phyloP scores from a whole-genome alignment of 1,284 basidiomycete genomes.

The Fomitopsis palustris region DNA sequence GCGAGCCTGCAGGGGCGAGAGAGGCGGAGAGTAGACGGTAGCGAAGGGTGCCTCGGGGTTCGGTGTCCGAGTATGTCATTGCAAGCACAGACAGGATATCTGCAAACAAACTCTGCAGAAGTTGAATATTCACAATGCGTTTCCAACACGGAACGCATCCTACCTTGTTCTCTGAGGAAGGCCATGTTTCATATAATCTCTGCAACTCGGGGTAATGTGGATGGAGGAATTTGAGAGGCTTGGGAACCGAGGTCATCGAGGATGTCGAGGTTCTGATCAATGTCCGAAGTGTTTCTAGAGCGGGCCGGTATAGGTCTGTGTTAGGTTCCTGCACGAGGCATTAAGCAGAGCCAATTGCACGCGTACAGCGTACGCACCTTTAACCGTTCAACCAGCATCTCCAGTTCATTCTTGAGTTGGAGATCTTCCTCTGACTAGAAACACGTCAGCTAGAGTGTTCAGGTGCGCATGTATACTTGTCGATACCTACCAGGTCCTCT shows the following conservation, averaged over 20 bases:
- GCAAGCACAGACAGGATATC: constrained; percentile 98
- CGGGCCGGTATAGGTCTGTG: constrained; percentile 81
- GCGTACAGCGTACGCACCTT: constrained; percentile 51
- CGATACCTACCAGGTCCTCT: constrained; percentile 74
- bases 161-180: constrained; percentile 77
- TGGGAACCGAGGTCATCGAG: constrained; percentile 99
- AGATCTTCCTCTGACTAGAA: constrained; percentile 90
- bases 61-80: constrained; percentile 99
- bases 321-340: constrained; percentile 73
- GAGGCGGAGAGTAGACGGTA: constrained; percentile 87
- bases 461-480: neutral
- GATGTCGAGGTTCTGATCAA: constrained; percentile 96
- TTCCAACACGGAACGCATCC: constrained; percentile 10
- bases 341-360: constrained; percentile 1
- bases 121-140: constrained; percentile 8
- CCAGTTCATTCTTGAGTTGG: constrained; percentile 92
- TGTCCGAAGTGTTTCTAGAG: constrained; percentile 91
- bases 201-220: constrained; percentile 93
- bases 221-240: constrained; percentile 97
- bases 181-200: constrained; percentile 78
- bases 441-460: neutral
- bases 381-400: constrained; percentile 95
- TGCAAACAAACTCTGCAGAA: constrained; percentile 82
- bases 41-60: constrained; percentile 90
- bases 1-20: constrained; percentile 57